Percentiles rank a stretch among this genome's conserved stretches.
Evolutionary conservation across 2,329 filamentous ascomycete genomes (phyloP).

Genomic region (Pseudogymnoascus sp.): DNA sequence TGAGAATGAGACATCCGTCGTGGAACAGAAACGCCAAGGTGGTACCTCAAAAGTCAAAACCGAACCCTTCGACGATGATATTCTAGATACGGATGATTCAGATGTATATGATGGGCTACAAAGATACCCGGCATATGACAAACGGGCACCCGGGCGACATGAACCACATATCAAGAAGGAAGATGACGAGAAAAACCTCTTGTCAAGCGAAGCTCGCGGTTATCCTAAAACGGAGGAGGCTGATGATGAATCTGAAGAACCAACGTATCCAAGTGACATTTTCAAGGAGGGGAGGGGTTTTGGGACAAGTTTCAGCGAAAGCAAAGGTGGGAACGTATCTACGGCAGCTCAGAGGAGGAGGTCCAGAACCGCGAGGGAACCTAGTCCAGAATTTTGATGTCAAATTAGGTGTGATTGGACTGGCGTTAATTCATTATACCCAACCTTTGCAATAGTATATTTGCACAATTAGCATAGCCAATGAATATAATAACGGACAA

Average conservation of each 20-base stretch:
- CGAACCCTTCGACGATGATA: slow-evolving; percentile 19
- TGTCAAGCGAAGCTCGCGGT: slow-evolving; percentile 20
- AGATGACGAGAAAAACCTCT: slow-evolving; percentile 21
- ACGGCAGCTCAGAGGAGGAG: slow-evolving; percentile 22
- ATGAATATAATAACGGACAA: background rate
- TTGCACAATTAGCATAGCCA: background rate
- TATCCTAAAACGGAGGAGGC: slow-evolving; percentile 35
- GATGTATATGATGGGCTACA: slow-evolving; percentile 37
- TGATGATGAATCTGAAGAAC: slow-evolving; percentile 41
- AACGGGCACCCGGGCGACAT: slow-evolving; percentile 36
- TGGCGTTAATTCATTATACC: background rate
- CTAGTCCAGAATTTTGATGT: background rate
- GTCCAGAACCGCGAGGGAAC: slow-evolving; percentile 11
- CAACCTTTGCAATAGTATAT: background rate
- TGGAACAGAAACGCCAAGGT: slow-evolving; percentile 19
- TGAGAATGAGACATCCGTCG: slow-evolving; percentile 20
- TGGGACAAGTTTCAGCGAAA: slow-evolving; percentile 47
- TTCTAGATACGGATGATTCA: slow-evolving; percentile 24
- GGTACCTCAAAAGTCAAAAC: slow-evolving; percentile 20
- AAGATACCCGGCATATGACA: slow-evolving; percentile 38
- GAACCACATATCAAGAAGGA: slow-evolving; percentile 26
- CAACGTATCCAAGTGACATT: slow-evolving; percentile 25
- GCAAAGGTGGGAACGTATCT: slow-evolving; percentile 20
- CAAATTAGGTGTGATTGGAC: background rate
- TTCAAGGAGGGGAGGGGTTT: slow-evolving; percentile 34